phyloP scores from a whole-genome alignment of 768 basidiomycete species.

The Omphalotus guepiniiformis region DNA sequence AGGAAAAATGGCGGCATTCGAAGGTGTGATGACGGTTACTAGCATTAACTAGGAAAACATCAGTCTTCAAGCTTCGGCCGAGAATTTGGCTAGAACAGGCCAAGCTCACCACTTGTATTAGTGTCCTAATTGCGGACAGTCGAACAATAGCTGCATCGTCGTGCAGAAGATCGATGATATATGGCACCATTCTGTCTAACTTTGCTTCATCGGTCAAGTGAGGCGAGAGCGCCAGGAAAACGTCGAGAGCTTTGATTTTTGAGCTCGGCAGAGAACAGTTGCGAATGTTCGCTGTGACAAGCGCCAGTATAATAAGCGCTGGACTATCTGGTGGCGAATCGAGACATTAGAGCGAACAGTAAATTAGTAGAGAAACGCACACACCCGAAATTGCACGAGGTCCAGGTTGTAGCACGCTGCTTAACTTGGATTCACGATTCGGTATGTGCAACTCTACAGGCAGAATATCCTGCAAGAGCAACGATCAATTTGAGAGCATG shows the following conservation, averaged over 20 bases:
- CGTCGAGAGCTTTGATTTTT: slow-evolving; percentile 79
- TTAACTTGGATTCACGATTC: slow-evolving; percentile 43
- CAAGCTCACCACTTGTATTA: slow-evolving; percentile 75
- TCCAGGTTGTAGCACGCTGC: slow-evolving; percentile 23
- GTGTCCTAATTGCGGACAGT: slow-evolving; percentile 67
- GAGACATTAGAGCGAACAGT: background rate
- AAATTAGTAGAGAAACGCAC: background rate
- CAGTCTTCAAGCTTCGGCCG: background rate
- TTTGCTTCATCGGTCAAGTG: slow-evolving; percentile 94
- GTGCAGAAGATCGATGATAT: slow-evolving; percentile 81
- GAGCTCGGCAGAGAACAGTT: slow-evolving; percentile 85
- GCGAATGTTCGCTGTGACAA: slow-evolving; percentile 85
- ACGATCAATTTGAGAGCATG: background rate
- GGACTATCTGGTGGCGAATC: slow-evolving; percentile 90
- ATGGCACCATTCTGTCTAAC: slow-evolving; percentile 89
- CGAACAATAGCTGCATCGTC: slow-evolving; percentile 85
- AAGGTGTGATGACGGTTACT: slow-evolving; percentile 83
- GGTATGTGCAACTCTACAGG: slow-evolving; percentile 56
- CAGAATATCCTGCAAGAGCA: slow-evolving; percentile 59
- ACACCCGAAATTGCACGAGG: slow-evolving; percentile 61
- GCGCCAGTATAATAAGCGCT: slow-evolving; percentile 80
- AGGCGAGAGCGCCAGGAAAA: slow-evolving; percentile 75
- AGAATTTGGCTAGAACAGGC: background rate
- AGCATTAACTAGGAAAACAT: slow-evolving; percentile 32
- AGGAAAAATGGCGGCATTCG: slow-evolving; percentile 80